Evolutionary conservation across 495 filamentous ascomycete species (phyloP).

Genomic region (Penicillium odoratum): DNA sequence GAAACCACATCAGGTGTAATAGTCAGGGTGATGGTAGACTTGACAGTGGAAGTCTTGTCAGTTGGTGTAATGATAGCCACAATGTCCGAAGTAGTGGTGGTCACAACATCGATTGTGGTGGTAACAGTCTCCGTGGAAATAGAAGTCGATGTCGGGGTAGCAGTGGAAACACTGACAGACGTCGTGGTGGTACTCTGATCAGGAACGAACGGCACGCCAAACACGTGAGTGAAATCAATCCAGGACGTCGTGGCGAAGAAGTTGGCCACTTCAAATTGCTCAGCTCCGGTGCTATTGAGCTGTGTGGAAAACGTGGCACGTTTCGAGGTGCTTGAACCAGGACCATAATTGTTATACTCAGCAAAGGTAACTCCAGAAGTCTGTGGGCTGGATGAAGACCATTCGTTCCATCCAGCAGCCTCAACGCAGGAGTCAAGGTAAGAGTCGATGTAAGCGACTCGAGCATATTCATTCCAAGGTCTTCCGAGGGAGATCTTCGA

Average conservation of each 20-base stretch:
- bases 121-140: neutral
- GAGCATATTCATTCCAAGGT: slow-evolving; percentile 58
- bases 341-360: slow-evolving; percentile 20
- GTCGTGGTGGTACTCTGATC: neutral
- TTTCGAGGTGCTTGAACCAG: slow-evolving; percentile 11
- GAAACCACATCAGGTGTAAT: slow-evolving; percentile 3
- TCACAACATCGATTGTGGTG: neutral
- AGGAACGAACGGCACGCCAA: slow-evolving; percentile 8
- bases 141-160: neutral
- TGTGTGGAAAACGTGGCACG: slow-evolving; percentile 12
- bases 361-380: slow-evolving; percentile 19
- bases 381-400: slow-evolving; percentile 16
- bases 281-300: slow-evolving; percentile 7
- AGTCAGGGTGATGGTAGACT: slow-evolving; percentile 5
- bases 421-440: slow-evolving; percentile 54
- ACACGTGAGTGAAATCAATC: slow-evolving; percentile 15
- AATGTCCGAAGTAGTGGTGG: neutral
- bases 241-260: slow-evolving; percentile 12
- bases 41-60: slow-evolving; percentile 14
- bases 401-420: slow-evolving; percentile 51
- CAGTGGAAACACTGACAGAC: neutral
- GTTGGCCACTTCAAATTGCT: slow-evolving; percentile 11
- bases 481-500: slow-evolving; percentile 53
- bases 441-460: slow-evolving; percentile 59
- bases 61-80: slow-evolving; percentile 3